Percentiles rank a stretch among this genome's conserved stretches.
phyloP scores from a whole-genome alignment of 148 eudicot species.

The Bassia scoparia region DNA sequence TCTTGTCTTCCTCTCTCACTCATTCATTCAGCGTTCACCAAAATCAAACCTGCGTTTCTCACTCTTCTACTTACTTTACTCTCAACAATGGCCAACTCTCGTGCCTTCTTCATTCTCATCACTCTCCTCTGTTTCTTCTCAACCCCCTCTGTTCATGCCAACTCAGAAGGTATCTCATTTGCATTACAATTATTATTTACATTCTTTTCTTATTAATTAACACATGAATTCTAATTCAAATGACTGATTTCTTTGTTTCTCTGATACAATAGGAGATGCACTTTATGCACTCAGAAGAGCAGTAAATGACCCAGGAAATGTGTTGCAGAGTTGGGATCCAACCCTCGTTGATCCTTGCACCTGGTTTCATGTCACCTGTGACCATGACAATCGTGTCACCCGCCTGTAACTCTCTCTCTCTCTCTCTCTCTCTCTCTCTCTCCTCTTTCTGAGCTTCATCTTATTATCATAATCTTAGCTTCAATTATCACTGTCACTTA shows the following conservation, averaged over 20 bases:
- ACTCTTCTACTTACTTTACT: neutral
- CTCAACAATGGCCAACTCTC: conserved; percentile 26
- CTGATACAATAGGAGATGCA: conserved; percentile 51
- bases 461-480: too few relatives aligned
- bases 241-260: neutral
- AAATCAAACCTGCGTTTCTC: too few relatives aligned
- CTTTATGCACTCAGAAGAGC: conserved; percentile 60
- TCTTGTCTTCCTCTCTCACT: neutral
- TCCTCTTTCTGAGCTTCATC: neutral
- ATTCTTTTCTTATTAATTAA: neutral
- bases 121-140: conserved; percentile 16
- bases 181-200: too few relatives aligned
- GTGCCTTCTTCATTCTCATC: conserved; percentile 25
- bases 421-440: neutral
- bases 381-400: conserved; percentile 57
- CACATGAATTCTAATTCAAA: neutral
- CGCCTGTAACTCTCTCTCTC: conserved; percentile 51
- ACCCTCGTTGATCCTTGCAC: conserved; percentile 92
- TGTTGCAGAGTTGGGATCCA: conserved; percentile 86
- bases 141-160: conserved; percentile 28
- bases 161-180: conserved; percentile 45
- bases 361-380: conserved; percentile 91
- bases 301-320: conserved; percentile 54
- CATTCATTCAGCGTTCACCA: neutral
- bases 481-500: too few relatives aligned